phyloP scores from a whole-genome alignment of 2,329 filamentous ascomycete species.

The Colletotrichum sp. region DNA sequence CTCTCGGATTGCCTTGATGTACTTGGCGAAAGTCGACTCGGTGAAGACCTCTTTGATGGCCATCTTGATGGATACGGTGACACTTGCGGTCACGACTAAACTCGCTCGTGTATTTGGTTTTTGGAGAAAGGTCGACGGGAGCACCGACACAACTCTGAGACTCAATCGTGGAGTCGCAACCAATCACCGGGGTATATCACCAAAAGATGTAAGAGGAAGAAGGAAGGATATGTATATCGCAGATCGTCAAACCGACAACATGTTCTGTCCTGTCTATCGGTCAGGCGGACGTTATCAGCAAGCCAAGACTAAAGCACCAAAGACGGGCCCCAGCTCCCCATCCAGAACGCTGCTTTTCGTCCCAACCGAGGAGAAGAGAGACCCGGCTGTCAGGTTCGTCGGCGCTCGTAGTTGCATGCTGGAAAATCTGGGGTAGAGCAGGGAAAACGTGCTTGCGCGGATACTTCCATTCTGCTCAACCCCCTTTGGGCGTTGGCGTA shows the following conservation, averaged over 20 bases:
- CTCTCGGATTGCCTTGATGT: conserved; percentile 17
- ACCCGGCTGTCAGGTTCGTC: neutral
- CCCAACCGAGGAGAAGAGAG: neutral
- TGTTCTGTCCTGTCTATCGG: neutral
- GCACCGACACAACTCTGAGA: neutral
- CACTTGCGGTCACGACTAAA: neutral
- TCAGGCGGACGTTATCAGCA: neutral
- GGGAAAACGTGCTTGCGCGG: neutral
- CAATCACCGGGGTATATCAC: neutral
- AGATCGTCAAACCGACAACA: neutral
- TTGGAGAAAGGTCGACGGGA: neutral
- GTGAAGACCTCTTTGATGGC: neutral
- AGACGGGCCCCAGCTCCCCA: neutral
- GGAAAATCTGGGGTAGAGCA: neutral
- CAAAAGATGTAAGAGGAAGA: neutral
- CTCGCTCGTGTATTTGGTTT: fast-evolving
- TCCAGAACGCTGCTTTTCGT: neutral
- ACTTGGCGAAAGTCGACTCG: conserved; percentile 15
- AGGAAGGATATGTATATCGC: neutral
- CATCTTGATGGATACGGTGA: neutral
- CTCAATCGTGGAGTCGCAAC: neutral
- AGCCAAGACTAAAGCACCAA: neutral
- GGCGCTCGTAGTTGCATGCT: neutral
- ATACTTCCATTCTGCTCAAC: neutral
- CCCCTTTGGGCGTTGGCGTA: neutral